phyloP scores from a whole-genome alignment of 2,329 filamentous ascomycete genomes.

The Zopfia rhizophila region DNA sequence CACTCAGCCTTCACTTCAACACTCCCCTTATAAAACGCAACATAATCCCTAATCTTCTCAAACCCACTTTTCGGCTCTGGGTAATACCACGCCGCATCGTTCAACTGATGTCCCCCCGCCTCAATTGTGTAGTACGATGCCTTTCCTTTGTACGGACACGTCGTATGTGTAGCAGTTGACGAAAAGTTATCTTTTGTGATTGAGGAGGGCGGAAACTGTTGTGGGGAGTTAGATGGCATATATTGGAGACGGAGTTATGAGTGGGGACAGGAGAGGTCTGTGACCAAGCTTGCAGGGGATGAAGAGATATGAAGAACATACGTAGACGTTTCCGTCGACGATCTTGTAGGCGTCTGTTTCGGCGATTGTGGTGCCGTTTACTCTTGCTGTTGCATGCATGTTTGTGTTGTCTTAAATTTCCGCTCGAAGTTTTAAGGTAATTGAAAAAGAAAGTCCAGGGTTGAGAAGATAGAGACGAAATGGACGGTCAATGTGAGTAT shows the following conservation, averaged over 20 bases:
- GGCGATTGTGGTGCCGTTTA: constrained; percentile 63
- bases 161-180: constrained; percentile 59
- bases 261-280: constrained; percentile 1
- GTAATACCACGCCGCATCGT: constrained; percentile 70
- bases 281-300: not conserved
- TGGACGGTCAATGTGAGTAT: no score
- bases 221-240: not conserved
- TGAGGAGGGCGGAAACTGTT: constrained; percentile 53
- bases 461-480: no score
- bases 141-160: constrained; percentile 68
- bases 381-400: constrained; percentile 58
- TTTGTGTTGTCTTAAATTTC: no score
- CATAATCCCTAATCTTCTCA: constrained; percentile 63
- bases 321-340: constrained; percentile 69
- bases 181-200: constrained; percentile 57
- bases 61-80: constrained; percentile 61
- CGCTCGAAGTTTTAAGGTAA: no score
- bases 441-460: no score
- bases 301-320: constrained; percentile 26
- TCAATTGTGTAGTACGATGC: constrained; percentile 67
- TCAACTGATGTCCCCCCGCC: constrained; percentile 58
- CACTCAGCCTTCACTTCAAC: constrained; percentile 25
- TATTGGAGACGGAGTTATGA: not conserved
- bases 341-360: constrained; percentile 63
- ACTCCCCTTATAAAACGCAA: constrained; percentile 66